These are phyloP conservation scores for Cicer bijugum DNA, from an alignment of 306 rosid species.

Conservation along the genomic window DNA sequence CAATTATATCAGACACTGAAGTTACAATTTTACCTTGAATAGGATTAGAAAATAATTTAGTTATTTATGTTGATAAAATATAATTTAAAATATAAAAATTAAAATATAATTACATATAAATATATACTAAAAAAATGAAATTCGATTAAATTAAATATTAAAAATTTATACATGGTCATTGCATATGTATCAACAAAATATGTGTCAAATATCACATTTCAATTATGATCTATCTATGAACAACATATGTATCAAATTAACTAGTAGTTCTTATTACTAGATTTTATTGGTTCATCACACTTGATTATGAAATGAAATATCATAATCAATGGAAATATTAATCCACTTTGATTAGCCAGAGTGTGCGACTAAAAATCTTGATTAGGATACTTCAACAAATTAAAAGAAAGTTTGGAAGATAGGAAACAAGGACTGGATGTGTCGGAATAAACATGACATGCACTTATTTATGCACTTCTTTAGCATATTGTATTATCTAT, in stretches of 20 bases:
- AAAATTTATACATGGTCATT: no score
- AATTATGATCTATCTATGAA: no score
- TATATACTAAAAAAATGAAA: no score
- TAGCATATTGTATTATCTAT: conserved; percentile 38
- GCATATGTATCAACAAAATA: no score
- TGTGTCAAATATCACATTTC: no score
- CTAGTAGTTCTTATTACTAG: not conserved
- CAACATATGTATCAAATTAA: not conserved
- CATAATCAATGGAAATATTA: conserved; percentile 42
- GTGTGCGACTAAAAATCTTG: conserved; percentile 47
- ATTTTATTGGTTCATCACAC: conserved; percentile 43
- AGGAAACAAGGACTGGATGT: conserved; percentile 72
- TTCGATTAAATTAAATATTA: no score
- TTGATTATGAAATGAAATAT: conserved; percentile 6
- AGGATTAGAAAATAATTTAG: no score
- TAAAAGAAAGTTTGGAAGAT: conserved; percentile 67
- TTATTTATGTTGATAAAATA: no score
- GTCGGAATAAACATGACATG: conserved; percentile 90
- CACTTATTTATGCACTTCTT: conserved; percentile 57
- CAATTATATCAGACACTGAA: no score
- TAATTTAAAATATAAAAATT: no score
- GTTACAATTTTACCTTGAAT: no score
- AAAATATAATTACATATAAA: no score
- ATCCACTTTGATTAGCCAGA: conserved; percentile 52
- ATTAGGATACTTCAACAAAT: conserved; percentile 48